Evolutionary conservation across 352 stramenopile genomes (phyloP), one percentile per base, ranked within the genome.

Genomic region (Phytopythium kandeliae): DNA sequence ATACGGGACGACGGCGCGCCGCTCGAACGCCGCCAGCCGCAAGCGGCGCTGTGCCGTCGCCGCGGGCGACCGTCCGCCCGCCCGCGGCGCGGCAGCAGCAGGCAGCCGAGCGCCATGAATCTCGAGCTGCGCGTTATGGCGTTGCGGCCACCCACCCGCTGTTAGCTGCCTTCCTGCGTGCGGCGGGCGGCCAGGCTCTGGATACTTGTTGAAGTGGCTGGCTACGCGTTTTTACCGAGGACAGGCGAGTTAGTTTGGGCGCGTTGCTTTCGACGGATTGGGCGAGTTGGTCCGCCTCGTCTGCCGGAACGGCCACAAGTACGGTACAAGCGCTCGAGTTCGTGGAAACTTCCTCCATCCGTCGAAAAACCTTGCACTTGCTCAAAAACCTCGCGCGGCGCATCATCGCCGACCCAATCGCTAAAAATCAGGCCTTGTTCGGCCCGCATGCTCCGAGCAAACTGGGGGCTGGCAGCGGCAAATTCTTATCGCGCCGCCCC

Each of bases 331-430:
- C 16, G 2, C 16, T 38, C 28, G 28, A 25, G 40, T 74, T 74
- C 65, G 65, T 60, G 55, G 62, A 74, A 74, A 68, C 36, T 71
- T 74, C 62, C 41, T 44, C 45, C 48, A n/a, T 25, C 2, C 28
- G 48, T 41, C 2, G 51, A 58, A 57, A 57, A 62, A 57, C 55
- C 55, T 56, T 35, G 42, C 17, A 35, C 22, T 11, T 13, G 26
- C 12, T 3, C 13, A 30, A 50, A 50, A 50, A 50, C 44, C 44
- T 50, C 44, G 17, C 21, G 3, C 30, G 3, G 7, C 28, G 30
- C 28, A 40, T n/a, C 44, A 38, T 22, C 44, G 21, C 22, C 2
- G 10, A 6, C 21, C 8, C 4, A 25, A 7, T 21, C 11, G 15
- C 21, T 31, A 46, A 31, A 50, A 50, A 9, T 31, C 28, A 31